These are phyloP conservation scores for Ormosia emarginata DNA, from an alignment of 306 rosid species.

Conservation along the genomic window DNA sequence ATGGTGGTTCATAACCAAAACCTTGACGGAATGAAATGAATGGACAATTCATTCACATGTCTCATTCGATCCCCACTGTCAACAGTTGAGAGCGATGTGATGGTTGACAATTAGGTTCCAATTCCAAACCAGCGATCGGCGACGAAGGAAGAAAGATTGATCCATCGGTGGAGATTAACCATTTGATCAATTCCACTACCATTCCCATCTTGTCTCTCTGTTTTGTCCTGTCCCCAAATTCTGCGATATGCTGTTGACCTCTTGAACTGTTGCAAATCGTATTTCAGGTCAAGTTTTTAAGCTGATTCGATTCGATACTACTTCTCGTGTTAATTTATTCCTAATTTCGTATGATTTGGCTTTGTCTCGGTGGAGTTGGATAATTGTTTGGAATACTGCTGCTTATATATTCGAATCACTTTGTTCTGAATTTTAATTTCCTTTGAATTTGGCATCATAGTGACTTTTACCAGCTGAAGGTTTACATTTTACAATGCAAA, in stretches of 20 bases:
- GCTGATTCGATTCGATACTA: not conserved
- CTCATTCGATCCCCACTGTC: not conserved
- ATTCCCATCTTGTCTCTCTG: too few relatives aligned
- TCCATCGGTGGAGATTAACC: not conserved
- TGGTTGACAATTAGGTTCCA: not conserved
- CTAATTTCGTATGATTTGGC: not conserved
- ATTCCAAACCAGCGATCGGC: too few relatives aligned
- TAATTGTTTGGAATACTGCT: not conserved
- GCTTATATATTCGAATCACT: not conserved
- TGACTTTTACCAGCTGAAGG: not conserved
- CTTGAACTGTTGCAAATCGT: not conserved
- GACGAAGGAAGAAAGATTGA: not conserved
- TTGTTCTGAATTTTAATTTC: not conserved
- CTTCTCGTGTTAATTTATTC: not conserved
- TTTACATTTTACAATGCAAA: not conserved
- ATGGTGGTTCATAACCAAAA: too few relatives aligned
- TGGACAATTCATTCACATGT: not conserved
- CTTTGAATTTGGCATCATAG: not conserved
- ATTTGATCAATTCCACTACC: not conserved
- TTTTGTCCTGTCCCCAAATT: not conserved
- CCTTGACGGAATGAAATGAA: not conserved
- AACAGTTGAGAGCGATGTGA: not conserved
- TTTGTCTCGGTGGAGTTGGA: not conserved
- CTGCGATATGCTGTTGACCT: not conserved
- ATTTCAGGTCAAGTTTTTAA: conserved; percentile 14